Base-by-base conservation (phyloP, 1,139 yeast genomes). In the Taphrina pruni region DNA sequence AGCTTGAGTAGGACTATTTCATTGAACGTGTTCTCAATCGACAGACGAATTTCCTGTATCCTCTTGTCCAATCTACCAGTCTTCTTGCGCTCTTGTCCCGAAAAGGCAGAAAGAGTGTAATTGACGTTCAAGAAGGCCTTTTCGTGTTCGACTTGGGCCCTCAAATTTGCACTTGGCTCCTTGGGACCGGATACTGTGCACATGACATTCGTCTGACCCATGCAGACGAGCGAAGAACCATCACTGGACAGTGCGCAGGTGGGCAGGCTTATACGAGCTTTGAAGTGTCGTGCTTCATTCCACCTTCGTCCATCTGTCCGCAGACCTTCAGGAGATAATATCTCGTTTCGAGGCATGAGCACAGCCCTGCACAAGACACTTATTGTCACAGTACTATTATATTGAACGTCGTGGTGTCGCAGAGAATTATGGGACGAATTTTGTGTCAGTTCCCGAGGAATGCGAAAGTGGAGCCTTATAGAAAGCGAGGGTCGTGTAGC, bases 321-420 rank as follows among this genome's bases (percentile, higher is more conserved):
- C 62, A 94, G 83, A 4, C 98, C 99, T 78, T 93, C 98, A 1
- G 97, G 97, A 0, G 97, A 91, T 76, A 90, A 92, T 65, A 93
- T 79, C 80, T 93, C 99, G 35, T 35, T 35, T 17, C 67, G 38
- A n/a, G 67, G 67, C 67, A 64, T 64, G 45, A 36, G 4, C 43
- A 39, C 43, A 39, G 43, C 43, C 43, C 43, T 39, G 6, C 43
- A 39, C 14, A 14, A 39, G 14, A 39, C 14, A 9, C 11, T 14
- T 11, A 6, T 14, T 39, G 43, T 39, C 11, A 6, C 14, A 11
- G 43, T 2, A 39, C 43, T 11, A 39, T 39, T 9, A 11, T 14
- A 39, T 11, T 39, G 14, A 39, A 9, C 43, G 14, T 9, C 43
- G 43, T 39, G 2, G 20, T 6, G 14, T 9, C 43, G 43, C 6